Evolutionary conservation across 805 yeast species (phyloP), one percentile per base, ranked within the genome.

Genomic region (Candida easanensis): DNA sequence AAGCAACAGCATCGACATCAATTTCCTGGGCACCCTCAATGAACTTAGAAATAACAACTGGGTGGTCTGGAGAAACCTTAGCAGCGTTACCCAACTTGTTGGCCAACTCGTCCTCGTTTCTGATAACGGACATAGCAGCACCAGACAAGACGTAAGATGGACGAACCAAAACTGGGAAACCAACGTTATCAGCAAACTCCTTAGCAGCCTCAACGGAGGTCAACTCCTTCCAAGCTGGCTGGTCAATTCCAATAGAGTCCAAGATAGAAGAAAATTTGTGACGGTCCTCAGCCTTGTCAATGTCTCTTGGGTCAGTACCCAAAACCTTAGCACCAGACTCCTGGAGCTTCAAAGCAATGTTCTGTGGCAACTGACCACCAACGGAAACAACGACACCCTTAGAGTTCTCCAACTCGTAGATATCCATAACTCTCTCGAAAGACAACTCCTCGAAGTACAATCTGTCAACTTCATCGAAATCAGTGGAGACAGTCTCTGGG

Each of bases 401-500:
- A 27, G 98, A 80, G 47, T 76, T 69, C 71, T 91, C 99, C 58
- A 91, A 74, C 70, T 91, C 98, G 64, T 91, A 91, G 56, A 91
- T 91, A 70, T 93, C 99, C 85, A 91, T 76, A 27, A 91, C 97
- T 69, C 98, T 85, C 76, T 91, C 99, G 63, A 84, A 87, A 42
- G 93, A 84, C 44, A 91, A 78, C 66, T 90, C 97, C 71, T 91
- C 99, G 61, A 91, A 91, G 75, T 91, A 93, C 56, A 91, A 80
- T 70, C 97, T 79, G 72, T 91, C 99, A 51, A 89, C 99, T 72
- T 91, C 99, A 67, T 91, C 99, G 61, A 88, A 91, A 71, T 91
- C 99, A 42, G 99, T 91, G 10, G 97, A 88, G 33, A 91, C 99
- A 20, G 99, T 91, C 71, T 91, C 99, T 48, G 99, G 99, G 73